Conservation (phyloP, 257 asterid genomes). For the Plantago ovata region DNA sequence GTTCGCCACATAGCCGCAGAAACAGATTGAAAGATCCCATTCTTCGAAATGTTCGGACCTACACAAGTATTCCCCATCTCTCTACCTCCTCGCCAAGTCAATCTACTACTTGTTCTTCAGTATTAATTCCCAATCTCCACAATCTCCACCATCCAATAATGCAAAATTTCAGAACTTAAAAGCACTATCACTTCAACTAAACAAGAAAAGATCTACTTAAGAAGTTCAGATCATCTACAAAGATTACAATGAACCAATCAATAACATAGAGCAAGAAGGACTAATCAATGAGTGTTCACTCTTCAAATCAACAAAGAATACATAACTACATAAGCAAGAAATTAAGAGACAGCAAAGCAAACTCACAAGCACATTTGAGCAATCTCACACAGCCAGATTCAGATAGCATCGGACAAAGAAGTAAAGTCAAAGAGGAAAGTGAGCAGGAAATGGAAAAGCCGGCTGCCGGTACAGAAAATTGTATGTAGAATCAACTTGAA, state of each 20-base stretch:
- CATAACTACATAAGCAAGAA: no score
- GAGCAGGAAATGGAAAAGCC: constrained; percentile 8
- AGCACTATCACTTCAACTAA: constrained; percentile 8
- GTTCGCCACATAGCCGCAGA: constrained; percentile 94
- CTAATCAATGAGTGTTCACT: constrained; percentile 5
- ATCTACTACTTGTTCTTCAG: constrained; percentile 23
- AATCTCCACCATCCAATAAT: constrained; percentile 24
- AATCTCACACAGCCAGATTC: constrained; percentile 10
- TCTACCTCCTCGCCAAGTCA: constrained; percentile 12
- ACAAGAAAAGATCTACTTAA: constrained; percentile 37
- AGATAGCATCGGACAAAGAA: constrained; percentile 21
- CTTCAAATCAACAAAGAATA: constrained; percentile 5
- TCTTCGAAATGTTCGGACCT: constrained; percentile 73
- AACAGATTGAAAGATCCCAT: constrained; percentile 70
- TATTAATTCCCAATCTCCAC: constrained; percentile 12
- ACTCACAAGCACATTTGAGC: constrained; percentile 16
- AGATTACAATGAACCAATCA: background rate
- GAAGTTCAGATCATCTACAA: constrained; percentile 19
- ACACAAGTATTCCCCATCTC: constrained; percentile 93
- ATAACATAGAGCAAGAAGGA: background rate
- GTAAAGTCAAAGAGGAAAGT: constrained; percentile 24
- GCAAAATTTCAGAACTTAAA: constrained; percentile 10
- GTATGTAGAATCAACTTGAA: constrained; percentile 9
- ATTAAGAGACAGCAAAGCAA: background rate
- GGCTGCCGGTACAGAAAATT: constrained; percentile 22